Percentiles rank a stretch among this genome's conserved stretches.
Conservation (phyloP, 768 basidiomycete species). For the Mycena pura region DNA sequence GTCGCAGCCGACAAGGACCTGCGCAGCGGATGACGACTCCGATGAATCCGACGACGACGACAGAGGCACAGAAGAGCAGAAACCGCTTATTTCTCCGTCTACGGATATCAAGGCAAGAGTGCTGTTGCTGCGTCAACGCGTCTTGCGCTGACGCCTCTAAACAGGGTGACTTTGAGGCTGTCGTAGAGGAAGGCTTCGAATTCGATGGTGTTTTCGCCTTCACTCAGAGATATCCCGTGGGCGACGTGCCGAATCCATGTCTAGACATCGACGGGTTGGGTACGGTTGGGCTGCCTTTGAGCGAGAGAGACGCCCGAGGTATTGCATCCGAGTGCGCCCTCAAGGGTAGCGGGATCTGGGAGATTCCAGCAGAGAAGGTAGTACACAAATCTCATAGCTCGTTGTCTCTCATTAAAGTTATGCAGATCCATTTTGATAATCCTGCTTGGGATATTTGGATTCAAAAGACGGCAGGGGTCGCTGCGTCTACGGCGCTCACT, state of each 20-base stretch:
- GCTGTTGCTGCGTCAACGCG: neutral
- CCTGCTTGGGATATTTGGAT: constrained; percentile 12
- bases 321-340: constrained; percentile 30
- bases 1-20: no score
- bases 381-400: no score
- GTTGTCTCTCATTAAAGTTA: no score
- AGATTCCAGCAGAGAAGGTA: constrained; percentile 17
- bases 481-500: constrained; percentile 17
- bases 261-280: constrained; percentile 16
- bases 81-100: constrained; percentile 20
- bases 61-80: constrained; percentile 3
- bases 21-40: neutral
- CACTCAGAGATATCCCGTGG: neutral
- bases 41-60: constrained; percentile 3
- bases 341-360: constrained; percentile 12
- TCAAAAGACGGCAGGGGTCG: neutral
- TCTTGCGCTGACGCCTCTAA: neutral
- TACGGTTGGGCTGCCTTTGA: constrained; percentile 5
- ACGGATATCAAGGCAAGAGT: constrained; percentile 18
- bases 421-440: constrained; percentile 9
- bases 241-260: constrained; percentile 11
- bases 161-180: constrained; percentile 33
- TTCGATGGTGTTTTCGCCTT: constrained; percentile 13
- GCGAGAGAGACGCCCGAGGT: constrained; percentile 7
- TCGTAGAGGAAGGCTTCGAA: constrained; percentile 21